A percentile compares a stretch with the other conserved stretches of the same genome.
These are phyloP conservation scores for Xylariaceae sp. DNA, from an alignment of 2,329 filamentous ascomycete genomes.

Conservation along the genomic window DNA sequence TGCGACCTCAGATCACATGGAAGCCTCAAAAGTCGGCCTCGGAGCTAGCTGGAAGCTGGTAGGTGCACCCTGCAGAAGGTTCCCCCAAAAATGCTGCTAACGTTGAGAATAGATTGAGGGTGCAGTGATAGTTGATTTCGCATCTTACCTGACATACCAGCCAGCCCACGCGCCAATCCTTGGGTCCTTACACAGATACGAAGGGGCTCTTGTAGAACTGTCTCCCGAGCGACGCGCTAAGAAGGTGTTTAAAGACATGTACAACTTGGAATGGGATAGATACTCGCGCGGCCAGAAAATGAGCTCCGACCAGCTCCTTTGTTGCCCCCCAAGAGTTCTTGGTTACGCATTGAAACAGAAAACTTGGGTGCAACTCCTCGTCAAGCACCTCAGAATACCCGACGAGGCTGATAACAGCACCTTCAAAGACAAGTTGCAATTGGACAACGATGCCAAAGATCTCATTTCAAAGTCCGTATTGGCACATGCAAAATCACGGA, in stretches of 20 bases:
- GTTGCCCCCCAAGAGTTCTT: conserved; percentile 14
- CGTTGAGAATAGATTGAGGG: conserved; percentile 3
- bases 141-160: conserved; percentile 14
- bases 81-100: not conserved
- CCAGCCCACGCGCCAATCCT: conserved; percentile 4
- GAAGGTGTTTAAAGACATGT: conserved; percentile 11
- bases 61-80: not conserved
- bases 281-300: not conserved
- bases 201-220: conserved; percentile 10
- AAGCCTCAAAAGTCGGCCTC: not conserved
- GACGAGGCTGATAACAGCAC: conserved; percentile 5
- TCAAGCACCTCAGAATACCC: not conserved
- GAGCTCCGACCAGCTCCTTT: conserved; percentile 6
- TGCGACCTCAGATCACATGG: not conserved
- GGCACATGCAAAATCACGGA: not conserved
- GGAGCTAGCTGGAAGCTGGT: conserved; percentile 13
- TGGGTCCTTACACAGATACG: not conserved
- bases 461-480: conserved; percentile 4
- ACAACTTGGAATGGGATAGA: conserved; percentile 12
- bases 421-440: conserved; percentile 4
- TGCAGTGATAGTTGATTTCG: conserved; percentile 16
- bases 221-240: not conserved
- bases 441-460: conserved; percentile 27
- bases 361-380: conserved; percentile 18
- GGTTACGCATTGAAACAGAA: conserved; percentile 16